Percentiles rank a stretch among this genome's conserved stretches.
phyloP scores from a whole-genome alignment of 2,329 filamentous ascomycete species.

The Clarireedia sp. region DNA sequence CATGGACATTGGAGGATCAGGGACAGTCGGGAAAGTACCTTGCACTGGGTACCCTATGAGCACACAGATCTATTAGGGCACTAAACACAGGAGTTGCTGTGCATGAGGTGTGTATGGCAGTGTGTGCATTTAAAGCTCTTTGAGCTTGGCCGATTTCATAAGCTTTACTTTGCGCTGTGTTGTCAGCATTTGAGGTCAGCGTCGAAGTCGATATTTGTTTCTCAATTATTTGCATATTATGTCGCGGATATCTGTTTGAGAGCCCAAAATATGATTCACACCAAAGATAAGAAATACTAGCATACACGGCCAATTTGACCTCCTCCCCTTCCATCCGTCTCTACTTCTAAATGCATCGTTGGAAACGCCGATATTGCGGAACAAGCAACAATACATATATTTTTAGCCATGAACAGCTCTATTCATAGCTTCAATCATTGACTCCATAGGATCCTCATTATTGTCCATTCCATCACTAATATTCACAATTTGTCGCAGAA shows the following conservation, averaged over 20 bases:
- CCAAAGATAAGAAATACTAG: slow-evolving; percentile 27
- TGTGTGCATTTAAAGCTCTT: too few relatives aligned
- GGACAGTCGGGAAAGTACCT: too few relatives aligned
- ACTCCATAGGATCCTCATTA: slow-evolving; percentile 24
- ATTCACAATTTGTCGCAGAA: slow-evolving; percentile 23
- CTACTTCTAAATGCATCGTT: slow-evolving; percentile 29
- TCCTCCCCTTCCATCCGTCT: slow-evolving; percentile 22
- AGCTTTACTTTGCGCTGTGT: too few relatives aligned
- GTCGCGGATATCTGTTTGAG: slow-evolving; percentile 3
- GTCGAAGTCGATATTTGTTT: too few relatives aligned
- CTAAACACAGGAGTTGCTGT: too few relatives aligned
- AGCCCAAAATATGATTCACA: slow-evolving; percentile 20
- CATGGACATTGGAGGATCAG: too few relatives aligned
- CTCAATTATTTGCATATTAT: neutral
- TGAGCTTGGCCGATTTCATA: too few relatives aligned
- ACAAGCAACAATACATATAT: slow-evolving; percentile 27
- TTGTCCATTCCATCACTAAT: slow-evolving; percentile 16
- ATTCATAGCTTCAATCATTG: slow-evolving; percentile 16
- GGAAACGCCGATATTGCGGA: slow-evolving; percentile 26
- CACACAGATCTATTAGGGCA: too few relatives aligned
- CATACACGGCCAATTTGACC: slow-evolving; percentile 28
- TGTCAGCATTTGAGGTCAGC: too few relatives aligned
- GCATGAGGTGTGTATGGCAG: too few relatives aligned
- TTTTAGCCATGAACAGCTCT: slow-evolving; percentile 21
- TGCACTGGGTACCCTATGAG: too few relatives aligned